A percentile compares a stretch with the other conserved stretches of the same genome.
Conservation (phyloP, 2,329 filamentous ascomycete genomes). For the Ceratocystis cacaofunesta region DNA sequence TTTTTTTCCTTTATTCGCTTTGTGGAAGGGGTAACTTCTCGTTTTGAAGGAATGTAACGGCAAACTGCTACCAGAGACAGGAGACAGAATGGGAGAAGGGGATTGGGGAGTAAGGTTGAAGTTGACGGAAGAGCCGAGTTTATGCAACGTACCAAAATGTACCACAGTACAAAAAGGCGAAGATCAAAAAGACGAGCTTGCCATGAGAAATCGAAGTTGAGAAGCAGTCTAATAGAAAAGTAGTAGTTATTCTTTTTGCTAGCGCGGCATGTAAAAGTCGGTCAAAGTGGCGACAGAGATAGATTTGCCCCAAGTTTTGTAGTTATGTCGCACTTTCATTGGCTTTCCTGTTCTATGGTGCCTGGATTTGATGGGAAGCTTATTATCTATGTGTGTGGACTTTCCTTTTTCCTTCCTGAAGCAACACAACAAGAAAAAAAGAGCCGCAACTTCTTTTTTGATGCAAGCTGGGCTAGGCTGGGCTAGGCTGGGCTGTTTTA, state of each 20-base stretch:
- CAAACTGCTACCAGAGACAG: not conserved
- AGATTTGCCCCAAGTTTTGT: not conserved
- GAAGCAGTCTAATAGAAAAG: not conserved
- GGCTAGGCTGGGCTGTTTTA: not conserved
- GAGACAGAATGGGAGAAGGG: not conserved
- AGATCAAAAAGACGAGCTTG: too few species aligned
- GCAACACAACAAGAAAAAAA: not conserved
- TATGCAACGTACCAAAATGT: not conserved
- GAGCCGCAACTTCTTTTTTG: not conserved
- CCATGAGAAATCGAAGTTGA: not conserved
- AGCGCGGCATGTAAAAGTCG: not conserved
- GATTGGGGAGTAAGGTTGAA: not conserved
- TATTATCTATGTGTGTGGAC: not conserved
- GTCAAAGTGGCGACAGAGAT: not conserved
- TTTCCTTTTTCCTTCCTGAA: not conserved
- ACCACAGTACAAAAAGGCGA: not conserved
- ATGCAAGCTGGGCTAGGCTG: not conserved
- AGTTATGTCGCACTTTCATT: not conserved
- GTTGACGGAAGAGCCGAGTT: not conserved
- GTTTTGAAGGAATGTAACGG: not conserved
- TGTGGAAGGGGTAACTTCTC: too few species aligned
- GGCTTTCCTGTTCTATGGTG: not conserved
- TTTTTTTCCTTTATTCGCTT: too few species aligned
- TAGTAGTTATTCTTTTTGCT: not conserved
- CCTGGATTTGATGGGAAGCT: not conserved